Conservation (phyloP, 2,329 filamentous ascomycete species). For the Penicillium expansum region DNA sequence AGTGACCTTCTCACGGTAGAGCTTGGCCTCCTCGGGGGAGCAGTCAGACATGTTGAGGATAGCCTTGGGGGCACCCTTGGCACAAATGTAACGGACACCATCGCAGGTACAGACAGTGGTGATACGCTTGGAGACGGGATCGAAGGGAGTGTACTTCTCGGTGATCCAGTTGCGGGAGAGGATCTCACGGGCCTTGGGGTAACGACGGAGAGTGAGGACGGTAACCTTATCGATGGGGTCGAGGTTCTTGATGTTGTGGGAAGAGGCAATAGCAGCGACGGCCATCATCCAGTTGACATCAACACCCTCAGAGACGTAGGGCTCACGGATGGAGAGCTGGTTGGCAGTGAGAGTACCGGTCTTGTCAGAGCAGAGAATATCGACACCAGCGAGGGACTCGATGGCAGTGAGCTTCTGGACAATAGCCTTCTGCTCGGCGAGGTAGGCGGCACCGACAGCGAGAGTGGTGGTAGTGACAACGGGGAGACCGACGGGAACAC, state of each 20-base stretch:
- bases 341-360: slow-evolving; percentile 64
- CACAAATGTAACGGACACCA: slow-evolving; percentile 68
- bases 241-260: slow-evolving; percentile 74
- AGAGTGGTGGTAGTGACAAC: slow-evolving; percentile 76
- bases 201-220: slow-evolving; percentile 70
- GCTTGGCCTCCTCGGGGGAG: slow-evolving; percentile 60
- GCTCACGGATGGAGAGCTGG: slow-evolving; percentile 73
- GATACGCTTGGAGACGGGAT: slow-evolving; percentile 77
- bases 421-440: slow-evolving; percentile 74
- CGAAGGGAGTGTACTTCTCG: slow-evolving; percentile 69
- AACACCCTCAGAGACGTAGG: slow-evolving; percentile 71
- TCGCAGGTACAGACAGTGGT: slow-evolving; percentile 67
- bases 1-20: slow-evolving; percentile 70
- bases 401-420: slow-evolving; percentile 78
- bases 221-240: slow-evolving; percentile 79
- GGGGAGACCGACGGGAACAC: slow-evolving; percentile 75
- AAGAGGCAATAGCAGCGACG: slow-evolving; percentile 71
- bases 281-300: slow-evolving; percentile 86
- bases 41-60: slow-evolving; percentile 68
- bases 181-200: slow-evolving; percentile 75
- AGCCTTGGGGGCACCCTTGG: slow-evolving; percentile 75
- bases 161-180: slow-evolving; percentile 72
- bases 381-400: slow-evolving; percentile 71
- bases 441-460: slow-evolving; percentile 72
- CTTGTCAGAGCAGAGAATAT: slow-evolving; percentile 79